A percentile compares a stretch with the other conserved stretches of the same genome.
These are phyloP conservation scores for Plenodomus biglobosus DNA, from an alignment of 2,329 filamentous ascomycete species.

Conservation along the genomic window DNA sequence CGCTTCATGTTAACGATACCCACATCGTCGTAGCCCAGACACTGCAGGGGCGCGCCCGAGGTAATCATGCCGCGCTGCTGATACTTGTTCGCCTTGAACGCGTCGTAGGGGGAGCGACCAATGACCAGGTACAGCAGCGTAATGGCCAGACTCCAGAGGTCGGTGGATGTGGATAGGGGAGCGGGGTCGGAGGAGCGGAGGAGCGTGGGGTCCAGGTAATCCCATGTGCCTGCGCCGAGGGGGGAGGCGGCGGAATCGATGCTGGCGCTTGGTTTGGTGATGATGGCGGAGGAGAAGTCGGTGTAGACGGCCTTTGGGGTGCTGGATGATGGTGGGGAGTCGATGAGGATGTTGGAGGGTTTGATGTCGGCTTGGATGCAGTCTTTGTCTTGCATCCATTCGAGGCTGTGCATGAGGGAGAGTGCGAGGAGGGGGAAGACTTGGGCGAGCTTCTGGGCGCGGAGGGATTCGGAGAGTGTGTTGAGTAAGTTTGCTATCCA, in stretches of 20 bases:
- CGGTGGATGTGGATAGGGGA: conserved; percentile 40
- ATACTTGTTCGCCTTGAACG: conserved; percentile 45
- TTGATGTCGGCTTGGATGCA: conserved; percentile 52
- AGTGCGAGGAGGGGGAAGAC: conserved; percentile 47
- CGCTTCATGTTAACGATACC: conserved; percentile 31
- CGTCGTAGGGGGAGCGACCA: conserved; percentile 47
- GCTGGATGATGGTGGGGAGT: conserved; percentile 12
- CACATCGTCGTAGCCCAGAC: conserved; percentile 41
- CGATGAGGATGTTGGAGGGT: conserved; percentile 50
- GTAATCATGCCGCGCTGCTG: conserved; percentile 50
- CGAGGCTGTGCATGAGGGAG: conserved; percentile 46
- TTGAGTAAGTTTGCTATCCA: conserved; percentile 37
- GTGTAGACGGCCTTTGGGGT: conserved; percentile 40
- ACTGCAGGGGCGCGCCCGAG: conserved; percentile 46
- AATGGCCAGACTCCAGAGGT: conserved; percentile 51
- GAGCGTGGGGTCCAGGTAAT: conserved; percentile 47
- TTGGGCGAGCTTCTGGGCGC: conserved; percentile 40
- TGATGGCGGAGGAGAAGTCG: conserved; percentile 49
- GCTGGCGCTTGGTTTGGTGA: conserved; percentile 9
- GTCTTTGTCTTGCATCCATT: conserved; percentile 46
- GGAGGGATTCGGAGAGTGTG: conserved; percentile 23
- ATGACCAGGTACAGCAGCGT: conserved; percentile 49
- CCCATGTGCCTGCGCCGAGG: conserved; percentile 51
- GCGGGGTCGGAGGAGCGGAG: conserved; percentile 20
- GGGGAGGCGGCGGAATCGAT: conserved; percentile 20